These are phyloP conservation scores for Vanderwaltozyma polyspora DNA, from an alignment of 805 yeast genomes.

Conservation along the genomic window DNA sequence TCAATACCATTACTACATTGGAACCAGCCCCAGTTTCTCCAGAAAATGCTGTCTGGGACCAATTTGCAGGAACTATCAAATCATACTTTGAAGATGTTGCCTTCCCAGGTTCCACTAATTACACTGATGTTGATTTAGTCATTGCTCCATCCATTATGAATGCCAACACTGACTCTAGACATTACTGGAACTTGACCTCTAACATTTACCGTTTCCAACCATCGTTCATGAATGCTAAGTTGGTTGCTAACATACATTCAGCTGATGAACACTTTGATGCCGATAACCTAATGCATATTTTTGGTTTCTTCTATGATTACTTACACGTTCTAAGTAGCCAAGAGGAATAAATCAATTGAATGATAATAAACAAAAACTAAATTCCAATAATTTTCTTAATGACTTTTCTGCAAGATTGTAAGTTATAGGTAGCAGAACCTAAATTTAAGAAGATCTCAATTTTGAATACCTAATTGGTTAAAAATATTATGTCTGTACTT, in stretches of 20 bases:
- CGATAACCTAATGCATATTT: constrained; percentile 14
- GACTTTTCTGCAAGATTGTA: no score
- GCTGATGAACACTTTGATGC: constrained; percentile 15
- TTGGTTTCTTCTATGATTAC: constrained; percentile 15
- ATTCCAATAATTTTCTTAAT: no score
- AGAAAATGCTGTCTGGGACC: constrained; percentile 27
- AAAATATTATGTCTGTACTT: no score
- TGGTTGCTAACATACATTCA: constrained; percentile 8
- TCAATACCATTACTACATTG: constrained; percentile 13
- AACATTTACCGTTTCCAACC: constrained; percentile 40
- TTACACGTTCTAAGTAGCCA: constrained; percentile 8
- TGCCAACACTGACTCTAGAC: constrained; percentile 53
- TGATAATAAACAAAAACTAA: no score
- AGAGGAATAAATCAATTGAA: no score
- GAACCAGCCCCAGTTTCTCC: constrained; percentile 35
- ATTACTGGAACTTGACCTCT: constrained; percentile 45
- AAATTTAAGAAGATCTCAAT: no score
- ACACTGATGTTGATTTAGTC: constrained; percentile 11
- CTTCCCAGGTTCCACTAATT: constrained; percentile 8
- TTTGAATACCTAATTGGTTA: no score
- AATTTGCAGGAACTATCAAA: constrained; percentile 42
- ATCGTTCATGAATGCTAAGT: not conserved
- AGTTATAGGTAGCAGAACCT: no score
- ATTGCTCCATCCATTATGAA: constrained; percentile 42
- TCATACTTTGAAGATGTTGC: constrained; percentile 43